phyloP scores from a whole-genome alignment of 73 alveolate genomes.

The Tetrahymena borealis region DNA sequence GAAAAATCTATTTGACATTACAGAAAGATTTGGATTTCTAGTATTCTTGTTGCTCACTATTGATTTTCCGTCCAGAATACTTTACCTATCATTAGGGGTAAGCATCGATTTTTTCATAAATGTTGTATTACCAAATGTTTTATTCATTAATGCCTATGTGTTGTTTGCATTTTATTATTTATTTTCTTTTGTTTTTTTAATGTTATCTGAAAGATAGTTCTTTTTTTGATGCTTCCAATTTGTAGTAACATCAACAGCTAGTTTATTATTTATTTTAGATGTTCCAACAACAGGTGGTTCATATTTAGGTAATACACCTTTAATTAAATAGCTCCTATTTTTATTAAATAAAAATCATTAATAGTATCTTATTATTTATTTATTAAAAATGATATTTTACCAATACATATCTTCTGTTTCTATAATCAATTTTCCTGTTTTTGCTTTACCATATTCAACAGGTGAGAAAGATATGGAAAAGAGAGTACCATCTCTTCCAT shows the following conservation, averaged over 20 bases:
- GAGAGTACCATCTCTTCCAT: conserved; percentile 40
- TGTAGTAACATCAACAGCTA: neutral
- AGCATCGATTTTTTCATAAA: neutral
- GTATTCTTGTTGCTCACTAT: neutral
- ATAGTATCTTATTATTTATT: conserved; percentile 42
- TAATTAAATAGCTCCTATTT: conserved; percentile 69
- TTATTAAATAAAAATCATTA: neutral
- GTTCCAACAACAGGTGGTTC: conserved; percentile 71
- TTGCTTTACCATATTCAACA: conserved; percentile 29
- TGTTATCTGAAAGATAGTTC: neutral
- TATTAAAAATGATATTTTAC: neutral
- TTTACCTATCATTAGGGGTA: neutral
- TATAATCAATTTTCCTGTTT: conserved; percentile 20
- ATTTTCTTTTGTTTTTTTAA: neutral
- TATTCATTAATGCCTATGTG: neutral
- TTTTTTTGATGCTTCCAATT: neutral
- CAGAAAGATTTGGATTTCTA: neutral
- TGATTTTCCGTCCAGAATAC: neutral
- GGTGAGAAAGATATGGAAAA: conserved; percentile 27
- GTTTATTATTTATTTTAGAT: neutral
- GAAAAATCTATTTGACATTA: neutral
- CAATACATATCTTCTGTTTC: conserved; percentile 42
- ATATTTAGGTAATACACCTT: conserved; percentile 96
- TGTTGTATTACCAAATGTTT: neutral
- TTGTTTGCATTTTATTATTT: neutral